Evolutionary conservation across 1,139 yeast species (phyloP).

Genomic region (Hemisphaericaspora xylofermentans): DNA sequence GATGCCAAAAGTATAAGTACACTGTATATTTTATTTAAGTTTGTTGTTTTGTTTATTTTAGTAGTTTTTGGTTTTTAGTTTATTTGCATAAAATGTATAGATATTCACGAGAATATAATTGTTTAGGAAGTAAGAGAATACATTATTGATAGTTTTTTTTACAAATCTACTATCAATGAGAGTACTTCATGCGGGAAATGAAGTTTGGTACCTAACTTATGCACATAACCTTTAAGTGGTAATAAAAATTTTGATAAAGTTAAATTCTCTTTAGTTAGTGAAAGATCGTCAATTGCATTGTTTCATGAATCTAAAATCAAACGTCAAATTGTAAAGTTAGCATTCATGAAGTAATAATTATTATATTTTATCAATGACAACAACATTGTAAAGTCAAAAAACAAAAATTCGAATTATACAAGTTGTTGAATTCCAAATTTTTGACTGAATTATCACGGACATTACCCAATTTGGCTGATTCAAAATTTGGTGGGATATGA

Average conservation of each 20-base stretch:
- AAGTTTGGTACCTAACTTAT: no score
- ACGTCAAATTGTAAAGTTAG: slow-evolving; percentile 24
- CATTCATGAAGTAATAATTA: slow-evolving; percentile 25
- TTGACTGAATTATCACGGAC: slow-evolving; percentile 13
- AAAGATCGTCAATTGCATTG: slow-evolving; percentile 18
- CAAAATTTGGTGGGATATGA: slow-evolving; percentile 5
- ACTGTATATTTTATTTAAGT: not conserved
- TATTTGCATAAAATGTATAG: slow-evolving; percentile 4
- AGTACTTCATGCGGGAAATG: no score
- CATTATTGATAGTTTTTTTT: no score
- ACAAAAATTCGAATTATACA: slow-evolving; percentile 34
- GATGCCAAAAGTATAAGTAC: slow-evolving; percentile 29
- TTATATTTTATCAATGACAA: slow-evolving; percentile 22
- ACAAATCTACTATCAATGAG: not conserved
- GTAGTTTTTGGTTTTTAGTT: slow-evolving; percentile 2
- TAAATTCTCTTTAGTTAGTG: slow-evolving; percentile 19
- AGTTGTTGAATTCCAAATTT: slow-evolving; percentile 21
- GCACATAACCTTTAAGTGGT: no score
- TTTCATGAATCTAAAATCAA: slow-evolving; percentile 19
- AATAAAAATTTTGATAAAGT: slow-evolving; percentile 12
- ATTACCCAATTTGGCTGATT: slow-evolving; percentile 7
- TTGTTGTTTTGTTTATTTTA: not conserved
- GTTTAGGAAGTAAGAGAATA: slow-evolving; percentile 1
- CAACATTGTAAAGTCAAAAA: slow-evolving; percentile 12
- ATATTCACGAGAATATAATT: no score